Evolutionary conservation across 1,139 yeast species (phyloP).

Genomic region (Oligophagozyma castellii): DNA sequence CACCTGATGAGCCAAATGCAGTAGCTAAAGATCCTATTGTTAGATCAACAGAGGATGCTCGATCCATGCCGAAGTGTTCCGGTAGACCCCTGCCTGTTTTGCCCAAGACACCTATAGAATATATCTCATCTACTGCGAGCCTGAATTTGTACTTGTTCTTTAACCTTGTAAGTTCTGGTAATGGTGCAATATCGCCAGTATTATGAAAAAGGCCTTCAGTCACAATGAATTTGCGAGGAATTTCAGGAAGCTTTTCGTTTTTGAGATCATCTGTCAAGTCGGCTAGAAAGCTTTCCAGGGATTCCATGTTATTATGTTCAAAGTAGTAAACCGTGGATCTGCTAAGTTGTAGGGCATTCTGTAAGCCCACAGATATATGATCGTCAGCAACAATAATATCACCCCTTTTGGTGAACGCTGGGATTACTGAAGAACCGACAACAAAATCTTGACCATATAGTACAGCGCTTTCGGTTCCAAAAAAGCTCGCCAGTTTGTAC

Average conservation of each 20-base stretch:
- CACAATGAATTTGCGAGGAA: constrained; percentile 77
- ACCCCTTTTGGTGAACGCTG: constrained; percentile 91
- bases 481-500: constrained; percentile 56
- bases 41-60: constrained; percentile 51
- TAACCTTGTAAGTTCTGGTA: constrained; percentile 56
- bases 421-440: constrained; percentile 90
- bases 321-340: constrained; percentile 76
- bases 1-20: constrained; percentile 84
- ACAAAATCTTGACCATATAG: constrained; percentile 89
- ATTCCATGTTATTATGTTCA: constrained; percentile 80
- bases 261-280: constrained; percentile 48
- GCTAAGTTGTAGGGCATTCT: constrained; percentile 76
- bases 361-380: constrained; percentile 62
- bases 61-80: constrained; percentile 51
- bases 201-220: constrained; percentile 83
- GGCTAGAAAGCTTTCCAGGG: constrained; percentile 54
- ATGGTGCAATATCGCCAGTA: constrained; percentile 68
- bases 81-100: constrained; percentile 72
- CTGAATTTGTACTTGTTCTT: constrained; percentile 76
- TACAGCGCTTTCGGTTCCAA: constrained; percentile 67
- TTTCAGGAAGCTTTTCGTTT: constrained; percentile 48
- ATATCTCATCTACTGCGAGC: constrained; percentile 72
- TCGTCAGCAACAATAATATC: constrained; percentile 84
- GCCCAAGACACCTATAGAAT: constrained; percentile 81
- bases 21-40: constrained; percentile 80